phyloP scores from a whole-genome alignment of 495 filamentous ascomycete species.

The Xylaria sp. region DNA sequence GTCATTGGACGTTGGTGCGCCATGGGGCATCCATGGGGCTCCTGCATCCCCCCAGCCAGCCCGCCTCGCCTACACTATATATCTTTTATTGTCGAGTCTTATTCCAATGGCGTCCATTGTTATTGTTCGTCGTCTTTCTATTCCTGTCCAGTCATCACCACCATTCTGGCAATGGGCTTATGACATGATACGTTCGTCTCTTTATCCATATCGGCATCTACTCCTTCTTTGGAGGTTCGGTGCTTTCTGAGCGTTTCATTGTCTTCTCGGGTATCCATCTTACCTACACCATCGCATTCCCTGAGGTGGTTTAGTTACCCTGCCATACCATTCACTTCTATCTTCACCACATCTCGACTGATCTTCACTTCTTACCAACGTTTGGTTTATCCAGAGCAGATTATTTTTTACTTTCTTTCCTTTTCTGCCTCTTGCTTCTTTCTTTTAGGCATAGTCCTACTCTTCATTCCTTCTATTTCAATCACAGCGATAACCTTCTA shows the following conservation, averaged over 20 bases:
- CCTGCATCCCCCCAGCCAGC: neutral
- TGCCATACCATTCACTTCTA: neutral
- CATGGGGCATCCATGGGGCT: neutral
- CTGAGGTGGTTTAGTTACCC: no score
- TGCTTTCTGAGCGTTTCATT: slow-evolving; percentile 17
- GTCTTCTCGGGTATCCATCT: slow-evolving; percentile 3
- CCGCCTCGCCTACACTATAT: neutral
- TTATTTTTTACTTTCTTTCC: neutral
- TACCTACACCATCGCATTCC: neutral
- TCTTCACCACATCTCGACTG: neutral
- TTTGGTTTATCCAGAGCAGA: neutral
- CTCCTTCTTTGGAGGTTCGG: slow-evolving; percentile 7
- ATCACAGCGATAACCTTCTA: neutral
- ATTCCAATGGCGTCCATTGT: neutral
- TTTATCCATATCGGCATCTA: neutral
- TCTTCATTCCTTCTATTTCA: slow-evolving; percentile 5
- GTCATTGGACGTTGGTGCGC: slow-evolving; percentile 14
- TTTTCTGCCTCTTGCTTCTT: neutral
- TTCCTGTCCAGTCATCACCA: slow-evolving; percentile 3
- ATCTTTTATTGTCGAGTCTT: slow-evolving; percentile 11
- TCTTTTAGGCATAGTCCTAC: neutral
- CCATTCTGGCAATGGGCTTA: slow-evolving; percentile 22
- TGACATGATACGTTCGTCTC: slow-evolving; percentile 1
- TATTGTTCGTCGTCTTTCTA: slow-evolving; percentile 20
- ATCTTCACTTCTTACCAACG: slow-evolving; percentile 8